Evolutionary conservation across 148 eudicot genomes (phyloP).

Genomic region (Fagopyrum homotropicum): DNA sequence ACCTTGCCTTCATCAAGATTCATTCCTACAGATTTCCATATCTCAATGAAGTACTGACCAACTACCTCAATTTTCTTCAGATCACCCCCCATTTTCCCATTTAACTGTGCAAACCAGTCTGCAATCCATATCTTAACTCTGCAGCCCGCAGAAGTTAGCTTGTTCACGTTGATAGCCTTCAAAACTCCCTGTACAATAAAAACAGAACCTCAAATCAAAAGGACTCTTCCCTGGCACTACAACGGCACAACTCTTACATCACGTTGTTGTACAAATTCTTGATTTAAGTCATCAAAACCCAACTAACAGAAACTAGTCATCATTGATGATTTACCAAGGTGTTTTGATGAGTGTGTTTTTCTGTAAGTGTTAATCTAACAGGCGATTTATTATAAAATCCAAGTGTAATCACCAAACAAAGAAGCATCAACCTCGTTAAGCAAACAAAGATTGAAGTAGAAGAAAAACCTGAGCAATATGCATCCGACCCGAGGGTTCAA

Average conservation of each 20-base stretch:
- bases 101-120: constrained; percentile 90
- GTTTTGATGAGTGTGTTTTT: neutral
- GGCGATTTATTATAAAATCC: neutral
- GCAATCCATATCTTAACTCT: constrained; percentile 92
- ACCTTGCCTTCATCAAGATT: constrained; percentile 61
- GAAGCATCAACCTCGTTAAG: neutral
- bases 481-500: constrained; percentile 47
- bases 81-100: constrained; percentile 96
- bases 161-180: constrained; percentile 87
- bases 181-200: constrained; percentile 63
- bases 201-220: neutral
- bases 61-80: constrained; percentile 75
- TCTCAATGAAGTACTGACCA: constrained; percentile 79
- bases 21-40: constrained; percentile 91
- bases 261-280: neutral
- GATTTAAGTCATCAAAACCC: neutral
- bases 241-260: neutral
- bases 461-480: constrained; percentile 33
- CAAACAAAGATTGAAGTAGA: no score
- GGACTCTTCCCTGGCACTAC: neutral
- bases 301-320: no score
- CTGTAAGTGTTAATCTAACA: neutral
- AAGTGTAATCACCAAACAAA: neutral
- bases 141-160: constrained; percentile 79
- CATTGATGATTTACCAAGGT: neutral